Evolutionary conservation across 1,139 yeast genomes (phyloP).

Genomic region (Blastobotrys indianensis): DNA sequence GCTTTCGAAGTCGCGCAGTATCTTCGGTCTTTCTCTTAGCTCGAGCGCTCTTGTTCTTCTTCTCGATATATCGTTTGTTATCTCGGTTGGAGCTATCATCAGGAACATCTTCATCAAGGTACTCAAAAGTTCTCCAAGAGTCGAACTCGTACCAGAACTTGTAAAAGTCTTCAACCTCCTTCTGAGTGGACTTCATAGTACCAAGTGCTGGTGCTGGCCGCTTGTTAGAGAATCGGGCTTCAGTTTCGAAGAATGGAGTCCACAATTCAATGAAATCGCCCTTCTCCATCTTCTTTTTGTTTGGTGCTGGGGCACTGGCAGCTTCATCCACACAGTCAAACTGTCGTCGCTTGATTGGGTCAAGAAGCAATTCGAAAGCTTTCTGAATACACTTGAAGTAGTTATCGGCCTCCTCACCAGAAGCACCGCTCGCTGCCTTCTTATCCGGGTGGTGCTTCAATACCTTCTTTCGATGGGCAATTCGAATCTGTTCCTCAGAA

Average conservation of each 20-base stretch:
- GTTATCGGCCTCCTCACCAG: conserved; percentile 94
- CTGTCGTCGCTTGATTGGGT: conserved; percentile 81
- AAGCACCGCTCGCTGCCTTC: conserved; percentile 83
- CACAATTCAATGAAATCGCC: conserved; percentile 82
- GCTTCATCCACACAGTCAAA: conserved; percentile 90
- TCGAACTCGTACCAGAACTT: conserved; percentile 91
- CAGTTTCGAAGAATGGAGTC: conserved; percentile 88
- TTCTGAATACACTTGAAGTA: conserved; percentile 97
- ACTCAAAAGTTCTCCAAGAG: conserved; percentile 98
- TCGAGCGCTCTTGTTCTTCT: conserved; percentile 94
- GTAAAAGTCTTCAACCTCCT: conserved; percentile 85
- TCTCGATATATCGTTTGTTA: conserved; percentile 96
- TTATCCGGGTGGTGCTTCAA: conserved; percentile 97
- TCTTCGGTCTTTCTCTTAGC: conserved; percentile 98
- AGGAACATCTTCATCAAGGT: conserved; percentile 98
- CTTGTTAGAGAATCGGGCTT: conserved; percentile 85
- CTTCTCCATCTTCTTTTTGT: conserved; percentile 41
- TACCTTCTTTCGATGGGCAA: conserved; percentile 96
- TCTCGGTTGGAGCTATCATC: conserved; percentile 99
- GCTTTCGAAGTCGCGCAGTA: conserved; percentile 78
- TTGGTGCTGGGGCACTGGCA: conserved; percentile 81
- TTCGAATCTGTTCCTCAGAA: conserved; percentile 86
- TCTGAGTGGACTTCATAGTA: conserved; percentile 57
- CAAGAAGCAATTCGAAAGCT: conserved; percentile 87
- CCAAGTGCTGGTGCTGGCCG: conserved; percentile 88